Conservation (phyloP, 2,329 filamentous ascomycete species). For the Rhinocladiella mackenziei region DNA sequence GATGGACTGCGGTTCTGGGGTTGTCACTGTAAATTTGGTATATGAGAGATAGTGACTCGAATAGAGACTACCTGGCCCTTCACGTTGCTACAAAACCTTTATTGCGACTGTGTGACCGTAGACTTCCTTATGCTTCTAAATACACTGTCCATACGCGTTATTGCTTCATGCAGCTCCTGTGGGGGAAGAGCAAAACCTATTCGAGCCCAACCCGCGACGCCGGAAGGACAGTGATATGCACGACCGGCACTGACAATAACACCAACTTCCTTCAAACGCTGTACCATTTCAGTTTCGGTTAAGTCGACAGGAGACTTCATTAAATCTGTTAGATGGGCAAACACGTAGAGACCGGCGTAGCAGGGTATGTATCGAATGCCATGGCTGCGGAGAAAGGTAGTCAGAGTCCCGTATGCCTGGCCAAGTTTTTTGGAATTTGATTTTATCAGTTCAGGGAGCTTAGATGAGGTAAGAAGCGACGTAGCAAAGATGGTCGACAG, state of each 20-base stretch:
- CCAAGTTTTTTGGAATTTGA: not conserved
- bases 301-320: not conserved
- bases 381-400: not conserved
- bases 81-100: no score
- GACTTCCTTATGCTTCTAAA: no score
- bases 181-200: not conserved
- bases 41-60: no score
- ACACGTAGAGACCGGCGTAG: conserved; percentile 1
- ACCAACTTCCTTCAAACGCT: not conserved
- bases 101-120: no score
- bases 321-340: not conserved
- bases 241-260: not conserved
- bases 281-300: not conserved
- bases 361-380: not conserved
- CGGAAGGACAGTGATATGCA: not conserved
- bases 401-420: not conserved
- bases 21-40: no score
- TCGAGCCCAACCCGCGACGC: not conserved
- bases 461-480: not conserved
- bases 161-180: not conserved
- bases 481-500: not conserved
- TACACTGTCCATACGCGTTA: no score
- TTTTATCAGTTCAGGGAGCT: not conserved
- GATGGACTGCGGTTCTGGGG: no score
- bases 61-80: no score